Percentiles rank a stretch among this genome's conserved stretches.
Evolutionary conservation across 2,329 filamentous ascomycete species (phyloP).

Genomic region (Trichoderma atrobrunneum): DNA sequence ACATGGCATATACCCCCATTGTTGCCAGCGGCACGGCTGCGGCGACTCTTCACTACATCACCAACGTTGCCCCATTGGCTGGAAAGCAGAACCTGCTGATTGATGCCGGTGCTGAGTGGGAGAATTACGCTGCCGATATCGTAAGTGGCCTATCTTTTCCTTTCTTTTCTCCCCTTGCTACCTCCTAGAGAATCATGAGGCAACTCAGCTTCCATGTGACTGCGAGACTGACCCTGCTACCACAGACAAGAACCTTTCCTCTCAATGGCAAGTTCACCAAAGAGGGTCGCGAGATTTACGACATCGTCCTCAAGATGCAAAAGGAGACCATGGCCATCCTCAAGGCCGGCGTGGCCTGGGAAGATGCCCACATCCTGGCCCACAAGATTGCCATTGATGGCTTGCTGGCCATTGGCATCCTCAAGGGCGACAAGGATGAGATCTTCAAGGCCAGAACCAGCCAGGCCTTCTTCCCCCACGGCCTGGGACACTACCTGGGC

Average conservation of each 20-base stretch:
- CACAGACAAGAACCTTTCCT: constrained; percentile 79
- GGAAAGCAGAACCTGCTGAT: constrained; percentile 77
- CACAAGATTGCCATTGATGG: constrained; percentile 81
- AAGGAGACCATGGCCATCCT: constrained; percentile 69
- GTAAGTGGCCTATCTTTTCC: constrained; percentile 35
- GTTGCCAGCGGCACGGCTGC: constrained; percentile 77
- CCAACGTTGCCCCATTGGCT: constrained; percentile 67
- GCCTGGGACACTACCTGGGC: constrained; percentile 84
- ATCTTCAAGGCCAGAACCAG: constrained; percentile 78
- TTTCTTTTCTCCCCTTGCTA: not conserved
- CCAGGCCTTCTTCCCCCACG: constrained; percentile 88
- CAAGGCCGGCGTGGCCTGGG: constrained; percentile 73
- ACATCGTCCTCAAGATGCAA: constrained; percentile 86
- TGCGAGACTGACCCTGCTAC: not conserved
- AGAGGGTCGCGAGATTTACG: constrained; percentile 72
- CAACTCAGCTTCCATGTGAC: not conserved
- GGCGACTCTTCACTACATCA: constrained; percentile 83
- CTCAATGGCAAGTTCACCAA: constrained; percentile 68
- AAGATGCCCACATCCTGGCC: constrained; percentile 75
- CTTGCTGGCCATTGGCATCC: constrained; percentile 70
- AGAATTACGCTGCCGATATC: constrained; percentile 69
- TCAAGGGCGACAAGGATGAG: constrained; percentile 65
- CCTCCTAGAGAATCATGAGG: not conserved
- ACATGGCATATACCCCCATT: constrained; percentile 87
- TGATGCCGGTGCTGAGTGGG: constrained; percentile 77